Evolutionary conservation across 1,284 basidiomycete genomes (phyloP), one percentile per base, ranked within the genome.

Genomic region (Ustilago tritici): DNA sequence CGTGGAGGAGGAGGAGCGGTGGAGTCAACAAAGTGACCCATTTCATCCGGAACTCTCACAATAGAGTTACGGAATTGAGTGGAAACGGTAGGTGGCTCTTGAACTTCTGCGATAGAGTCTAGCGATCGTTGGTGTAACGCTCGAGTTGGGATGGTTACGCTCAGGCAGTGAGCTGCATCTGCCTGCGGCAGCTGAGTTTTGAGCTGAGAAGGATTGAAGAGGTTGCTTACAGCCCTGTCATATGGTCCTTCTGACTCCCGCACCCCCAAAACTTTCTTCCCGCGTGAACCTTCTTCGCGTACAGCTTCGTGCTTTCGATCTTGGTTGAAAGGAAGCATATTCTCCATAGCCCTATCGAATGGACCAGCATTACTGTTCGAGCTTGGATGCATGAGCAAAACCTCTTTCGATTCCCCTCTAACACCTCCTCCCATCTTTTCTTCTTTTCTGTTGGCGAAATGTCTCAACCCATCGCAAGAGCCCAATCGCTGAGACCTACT

Each of bases 91-190:
- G 49, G 31, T 3, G 66, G 61, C 32, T 75, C 72, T n/a, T 54
- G 64, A 19, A 63, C 72, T 34, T 75, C 72, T 9, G 58, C 61
- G 54, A 75, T 75, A 38, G 67, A 67, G 7, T 75, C 72, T 2
- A 75, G 58, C 40, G 72, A 63, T n/a, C 59, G 55, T 14, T 60
- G 61, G 2, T 35, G 4, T 5, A 70, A 40, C 6, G 23, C 34
- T n/a, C 3, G 12, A 4, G 32, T 11, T 35, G 49, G 35, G 15
- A 47, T 23, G n/a, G 56, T 35, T 3, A 63, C 43, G 11, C 31
- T 47, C 3, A 59, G 56, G n/a, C 19, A 59, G 56, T 41, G 32
- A 11, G n/a, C n/a, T 15, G n/a, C n/a, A 5, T 9, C n/a, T 11
- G 8, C 14, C 4, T 32, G 41, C 19, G 15, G 2, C 38, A 54